Percentiles rank a stretch among this genome's conserved stretches.
phyloP scores from a whole-genome alignment of 2,329 filamentous ascomycete genomes.

The Xylaria sp. region DNA sequence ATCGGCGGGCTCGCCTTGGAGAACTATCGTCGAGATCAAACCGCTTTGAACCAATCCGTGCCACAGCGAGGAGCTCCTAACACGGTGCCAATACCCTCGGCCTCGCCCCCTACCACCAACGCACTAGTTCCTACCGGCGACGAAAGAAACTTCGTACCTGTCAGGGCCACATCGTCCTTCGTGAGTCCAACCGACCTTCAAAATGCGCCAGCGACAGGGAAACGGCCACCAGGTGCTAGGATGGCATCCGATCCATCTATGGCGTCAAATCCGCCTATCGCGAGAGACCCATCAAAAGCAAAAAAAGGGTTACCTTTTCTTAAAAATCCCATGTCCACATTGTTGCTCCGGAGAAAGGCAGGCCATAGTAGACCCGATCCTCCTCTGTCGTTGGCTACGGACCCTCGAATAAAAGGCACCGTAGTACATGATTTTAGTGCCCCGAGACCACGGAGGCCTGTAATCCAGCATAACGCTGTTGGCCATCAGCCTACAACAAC shows the following conservation, averaged over 20 bases:
- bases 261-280: constrained; percentile 39
- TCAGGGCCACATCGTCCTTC: constrained; percentile 52
- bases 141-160: constrained; percentile 36
- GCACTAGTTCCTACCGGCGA: constrained; percentile 42
- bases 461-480: constrained; percentile 37
- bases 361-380: constrained; percentile 55
- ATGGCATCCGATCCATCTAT: constrained; percentile 47
- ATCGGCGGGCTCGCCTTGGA: constrained; percentile 61
- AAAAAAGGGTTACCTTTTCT: constrained; percentile 63
- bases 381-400: constrained; percentile 50
- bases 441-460: constrained; percentile 55
- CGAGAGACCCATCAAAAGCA: constrained; percentile 50
- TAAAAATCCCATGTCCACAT: constrained; percentile 64
- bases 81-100: too few species aligned
- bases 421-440: constrained; percentile 70
- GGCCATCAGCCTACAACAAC: constrained; percentile 29
- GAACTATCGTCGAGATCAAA: constrained; percentile 54
- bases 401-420: constrained; percentile 68
- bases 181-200: constrained; percentile 57
- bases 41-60: constrained; percentile 29
- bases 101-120: constrained; percentile 31
- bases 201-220: constrained; percentile 44
- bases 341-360: constrained; percentile 62
- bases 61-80: too few species aligned
- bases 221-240: constrained; percentile 50